Base-by-base conservation (phyloP, 768 basidiomycete species). In the Agaricus blazei region DNA sequence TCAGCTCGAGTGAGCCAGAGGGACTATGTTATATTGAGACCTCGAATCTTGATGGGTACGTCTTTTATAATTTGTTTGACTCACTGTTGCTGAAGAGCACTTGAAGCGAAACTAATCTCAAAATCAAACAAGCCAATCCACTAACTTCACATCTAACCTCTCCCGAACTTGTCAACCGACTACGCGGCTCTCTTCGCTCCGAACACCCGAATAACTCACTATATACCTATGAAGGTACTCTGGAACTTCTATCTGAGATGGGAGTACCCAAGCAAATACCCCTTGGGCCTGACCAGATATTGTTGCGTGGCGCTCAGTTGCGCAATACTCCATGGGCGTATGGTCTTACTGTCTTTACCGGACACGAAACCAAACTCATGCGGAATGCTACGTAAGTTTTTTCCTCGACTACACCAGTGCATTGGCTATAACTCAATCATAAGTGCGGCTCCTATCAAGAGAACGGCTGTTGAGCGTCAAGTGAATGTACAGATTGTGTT, bases 351-450 rank as follows among this genome's bases (percentile, higher is more conserved):
- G 89, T 98, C 41, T 98, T 93, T 63, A 96, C 94, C 0, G 97
- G 97, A 0, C 97, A 98, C 65, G 95, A 99, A 75, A 98, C 97
- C 19, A 99, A 99, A 70, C 71, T 99, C 37, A 95, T 98, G 93
- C 82, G 92, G 57, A 98, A 98, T 64, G 96, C 97, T 42, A 98
- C 95, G 93, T 94, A 65, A 73, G 92, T 76, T n/a, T 15, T 51
- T n/a, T 47, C 36, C 19, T 11, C 48, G n/a, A 23, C 12, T 37
- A 27, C 9, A 34, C 27, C 12, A 36, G 31, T 23, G 15, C 24
- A 9, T 29, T 43, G 12, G 38, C 28, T 37, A 28, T 0, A 44
- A 31, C 7, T 24, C 44, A 31, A 24, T 43, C 51, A 19, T 15
- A 51, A 96, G 94, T 27, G 93, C 94, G 41, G 89, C 97, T 6